Evolutionary conservation across 2,329 filamentous ascomycete genomes (phyloP).

Genomic region (Dactylellina sp.): DNA sequence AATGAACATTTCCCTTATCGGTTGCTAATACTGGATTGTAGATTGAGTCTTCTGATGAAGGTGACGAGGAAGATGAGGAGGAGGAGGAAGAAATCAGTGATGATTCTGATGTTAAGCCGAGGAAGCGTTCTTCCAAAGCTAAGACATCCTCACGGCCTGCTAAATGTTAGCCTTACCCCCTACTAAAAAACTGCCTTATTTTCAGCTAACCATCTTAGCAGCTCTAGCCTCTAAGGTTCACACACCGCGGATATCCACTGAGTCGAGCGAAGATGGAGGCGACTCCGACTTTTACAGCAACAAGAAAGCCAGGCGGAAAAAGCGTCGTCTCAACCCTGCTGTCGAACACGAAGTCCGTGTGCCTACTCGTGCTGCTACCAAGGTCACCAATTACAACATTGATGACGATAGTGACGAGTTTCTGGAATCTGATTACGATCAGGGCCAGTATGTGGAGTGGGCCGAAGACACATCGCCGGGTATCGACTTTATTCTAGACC

Average conservation of each 20-base stretch:
- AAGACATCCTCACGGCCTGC: slow-evolving; percentile 23
- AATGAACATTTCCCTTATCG: slow-evolving; percentile 21
- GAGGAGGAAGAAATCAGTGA: slow-evolving; percentile 43
- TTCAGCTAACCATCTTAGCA: slow-evolving; percentile 48
- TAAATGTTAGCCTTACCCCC: slow-evolving; percentile 34
- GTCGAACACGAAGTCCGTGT: slow-evolving; percentile 85
- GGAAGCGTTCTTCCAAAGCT: slow-evolving; percentile 34
- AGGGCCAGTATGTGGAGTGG: slow-evolving; percentile 61
- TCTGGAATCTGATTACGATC: slow-evolving; percentile 64
- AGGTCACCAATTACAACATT: slow-evolving; percentile 76
- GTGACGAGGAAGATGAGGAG: slow-evolving; percentile 59
- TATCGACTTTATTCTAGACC: slow-evolving; percentile 90
- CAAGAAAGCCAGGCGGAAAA: slow-evolving; percentile 81
- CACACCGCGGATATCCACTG: slow-evolving; percentile 66
- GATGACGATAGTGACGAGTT: slow-evolving; percentile 67
- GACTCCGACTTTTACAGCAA: slow-evolving; percentile 77
- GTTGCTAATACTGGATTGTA: slow-evolving; percentile 37
- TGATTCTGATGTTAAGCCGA: slow-evolving; percentile 44
- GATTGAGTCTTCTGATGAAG: slow-evolving; percentile 58
- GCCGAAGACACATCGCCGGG: slow-evolving; percentile 71
- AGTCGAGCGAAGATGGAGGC: slow-evolving; percentile 74
- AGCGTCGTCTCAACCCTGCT: slow-evolving; percentile 73
- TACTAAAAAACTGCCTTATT: slow-evolving; percentile 7
- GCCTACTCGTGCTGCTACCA: slow-evolving; percentile 85
- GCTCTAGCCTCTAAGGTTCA: slow-evolving; percentile 47